Evolutionary conservation across 345 rosid species (phyloP), one percentile per base, ranked within the genome.

Genomic region (Euphorbia pulcherrima): DNA sequence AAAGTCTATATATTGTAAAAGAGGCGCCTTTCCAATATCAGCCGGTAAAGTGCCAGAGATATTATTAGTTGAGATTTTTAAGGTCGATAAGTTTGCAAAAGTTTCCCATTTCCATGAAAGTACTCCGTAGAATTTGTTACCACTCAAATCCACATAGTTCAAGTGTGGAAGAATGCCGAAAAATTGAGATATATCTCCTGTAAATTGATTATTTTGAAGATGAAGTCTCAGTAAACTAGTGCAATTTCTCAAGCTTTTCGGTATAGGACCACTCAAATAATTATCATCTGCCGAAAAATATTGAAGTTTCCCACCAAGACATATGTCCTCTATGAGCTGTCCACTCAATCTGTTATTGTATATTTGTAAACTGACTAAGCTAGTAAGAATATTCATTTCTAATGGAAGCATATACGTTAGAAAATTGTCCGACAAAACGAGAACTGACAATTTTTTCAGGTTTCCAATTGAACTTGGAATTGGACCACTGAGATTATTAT

Each of bases 211-310:
- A n/a, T 52, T 6, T 1, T 74, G 28, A 13, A 80, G 63, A 14
- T 73, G 30, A 14, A 77, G 64, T 40, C 80, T 75, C 17, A 64
- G 16, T n/a, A 82, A 64, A 63, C 76, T 79, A 2, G 72, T 78
- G 75, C 83, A 80, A 58, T 75, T 83, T 44, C 71, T 71, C 70
- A 83, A 62, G 55, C 70, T 63, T 29, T 50, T 14, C 0, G 77
- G 75, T 6, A 78, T 57, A n/a, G 60, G 29, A 27, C 84, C 84
- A 20, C 41, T 35, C 21, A 83, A 68, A 4, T n/a, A n/a, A 66
- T 83, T 83, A 68, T 52, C 50, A 12, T 60, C 17, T 30, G 67
- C 73, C 51, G 68, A 11, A 24, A 77, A 64, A 51, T 16, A 20
- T 18, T 52, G 7, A 1, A 77, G 68, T 8, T n/a, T 40, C 27